Evolutionary conservation across 148 eudicot species (phyloP), one percentile per base, ranked within the genome.

Genomic region (Fagopyrum esculentum): DNA sequence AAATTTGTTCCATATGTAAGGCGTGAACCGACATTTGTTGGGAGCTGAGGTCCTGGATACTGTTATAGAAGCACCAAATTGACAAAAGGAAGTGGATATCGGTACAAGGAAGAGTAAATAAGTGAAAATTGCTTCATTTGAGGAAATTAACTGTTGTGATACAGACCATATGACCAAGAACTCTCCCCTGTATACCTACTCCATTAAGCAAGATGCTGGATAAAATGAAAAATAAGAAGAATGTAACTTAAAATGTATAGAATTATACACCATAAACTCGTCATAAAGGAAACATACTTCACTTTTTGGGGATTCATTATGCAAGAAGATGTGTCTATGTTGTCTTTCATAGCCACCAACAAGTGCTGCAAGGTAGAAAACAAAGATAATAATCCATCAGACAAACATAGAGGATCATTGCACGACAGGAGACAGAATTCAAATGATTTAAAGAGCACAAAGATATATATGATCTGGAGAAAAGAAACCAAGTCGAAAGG

Each of bases 171-270:
- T 0, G 73, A 17, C 80, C 74, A 76, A 76, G 83, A 59, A 80
- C 88, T 77, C 96, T 88, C 43, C 76, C 81, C 1, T 83, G 87
- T 77, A 94, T 96, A 61, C 86, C 86, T 74, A 73, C 87, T 73
- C 98, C 98, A 77, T 94, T 94, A 76, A 94, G 77, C 75, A 94
- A 86, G 84, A 94, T 79, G 88, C 98, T 94, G 83, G 76, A 78
- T 44, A 82, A 76, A 30, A 47, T 78, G 81, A 35, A 76, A 64
- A 52, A 17, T 66, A 52, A 78, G 60, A 71, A 55, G 45, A 66
- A 54, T 44, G 77, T 61, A 82, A 46, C 47, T 66, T n/a, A 66
- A 66, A 40, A 40, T 66, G 47, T 43, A 66, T 49, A 60, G 15
- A 40, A 66, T 0, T 40, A 4, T 40, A 66, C 17, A 61, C 43